These are phyloP conservation scores for Yamadazyma olivae DNA, from an alignment of 805 yeast species.

Conservation along the genomic window DNA sequence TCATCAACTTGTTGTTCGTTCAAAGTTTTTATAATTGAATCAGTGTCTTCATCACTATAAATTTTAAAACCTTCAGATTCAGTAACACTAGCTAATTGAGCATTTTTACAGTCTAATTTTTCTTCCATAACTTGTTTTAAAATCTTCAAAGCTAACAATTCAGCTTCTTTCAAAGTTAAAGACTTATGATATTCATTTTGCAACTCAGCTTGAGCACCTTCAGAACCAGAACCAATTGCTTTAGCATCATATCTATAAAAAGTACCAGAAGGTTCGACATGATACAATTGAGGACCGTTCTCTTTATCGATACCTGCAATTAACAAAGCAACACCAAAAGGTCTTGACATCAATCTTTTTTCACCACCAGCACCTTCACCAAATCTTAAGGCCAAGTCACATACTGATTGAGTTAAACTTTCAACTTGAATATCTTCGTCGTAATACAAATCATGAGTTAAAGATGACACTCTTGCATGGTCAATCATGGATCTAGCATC, in stretches of 20 bases:
- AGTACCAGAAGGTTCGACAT: slow-evolving; percentile 99
- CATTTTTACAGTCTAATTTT: slow-evolving; percentile 90
- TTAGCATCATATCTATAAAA: slow-evolving; percentile 97
- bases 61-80: slow-evolving; percentile 80
- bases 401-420: slow-evolving; percentile 91
- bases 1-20: slow-evolving; percentile 61
- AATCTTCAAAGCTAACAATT: slow-evolving; percentile 79
- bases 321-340: slow-evolving; percentile 96
- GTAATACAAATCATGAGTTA: slow-evolving; percentile 85
- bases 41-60: slow-evolving; percentile 79
- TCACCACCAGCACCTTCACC: slow-evolving; percentile 98
- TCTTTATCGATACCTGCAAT: slow-evolving; percentile 93
- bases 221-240: slow-evolving; percentile 98
- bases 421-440: slow-evolving; percentile 93
- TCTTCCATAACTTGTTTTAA: slow-evolving; percentile 99
- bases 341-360: slow-evolving; percentile 93
- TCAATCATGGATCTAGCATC: slow-evolving; percentile 99
- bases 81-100: slow-evolving; percentile 93
- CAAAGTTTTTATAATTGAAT: slow-evolving; percentile 71
- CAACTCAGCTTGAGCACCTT: slow-evolving; percentile 97
- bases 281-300: slow-evolving; percentile 93
- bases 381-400: slow-evolving; percentile 93
- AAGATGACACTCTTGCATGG: slow-evolving; percentile 89
- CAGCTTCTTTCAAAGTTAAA: slow-evolving; percentile 89
- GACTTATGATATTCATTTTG: slow-evolving; percentile 96